These are phyloP conservation scores for Tricholoma sp. DNA, from an alignment of 768 basidiomycete genomes.

Conservation along the genomic window DNA sequence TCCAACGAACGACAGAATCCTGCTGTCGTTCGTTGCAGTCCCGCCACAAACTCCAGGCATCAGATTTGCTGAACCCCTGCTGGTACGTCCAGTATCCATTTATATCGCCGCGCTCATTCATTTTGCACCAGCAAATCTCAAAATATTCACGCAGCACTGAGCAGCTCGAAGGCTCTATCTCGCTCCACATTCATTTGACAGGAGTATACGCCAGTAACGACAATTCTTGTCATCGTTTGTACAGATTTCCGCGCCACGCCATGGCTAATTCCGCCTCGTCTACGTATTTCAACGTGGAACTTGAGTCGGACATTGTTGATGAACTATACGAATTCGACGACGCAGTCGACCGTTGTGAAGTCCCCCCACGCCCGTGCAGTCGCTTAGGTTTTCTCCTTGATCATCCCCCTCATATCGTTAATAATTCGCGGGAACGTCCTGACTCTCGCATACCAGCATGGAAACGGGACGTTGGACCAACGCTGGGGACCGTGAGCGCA, in stretches of 20 bases:
- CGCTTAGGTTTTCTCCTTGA: conserved; percentile 36
- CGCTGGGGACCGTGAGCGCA: background rate
- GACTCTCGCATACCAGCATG: conserved; percentile 7
- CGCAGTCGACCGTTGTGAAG: conserved; percentile 13
- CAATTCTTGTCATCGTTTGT: background rate
- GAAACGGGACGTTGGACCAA: conserved; percentile 9
- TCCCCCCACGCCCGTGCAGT: conserved; percentile 43
- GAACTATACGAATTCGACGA: conserved; percentile 9
- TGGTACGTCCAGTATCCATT: background rate
- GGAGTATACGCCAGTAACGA: background rate
- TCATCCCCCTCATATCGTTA: conserved; percentile 5
- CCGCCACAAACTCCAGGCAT: background rate
- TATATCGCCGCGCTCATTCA: background rate
- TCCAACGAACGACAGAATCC: background rate
- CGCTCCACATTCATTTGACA: background rate
- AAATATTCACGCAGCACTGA: background rate
- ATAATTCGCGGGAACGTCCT: background rate
- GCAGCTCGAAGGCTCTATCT: background rate
- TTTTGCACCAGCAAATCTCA: background rate
- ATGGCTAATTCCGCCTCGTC: background rate
- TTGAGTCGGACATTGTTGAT: conserved; percentile 20
- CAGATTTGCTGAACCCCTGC: background rate
- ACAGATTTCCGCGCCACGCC: background rate
- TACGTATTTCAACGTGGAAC: background rate
- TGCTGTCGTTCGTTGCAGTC: background rate